Base-by-base conservation (phyloP, 148 eudicot species). In the Oxyria digyna region DNA sequence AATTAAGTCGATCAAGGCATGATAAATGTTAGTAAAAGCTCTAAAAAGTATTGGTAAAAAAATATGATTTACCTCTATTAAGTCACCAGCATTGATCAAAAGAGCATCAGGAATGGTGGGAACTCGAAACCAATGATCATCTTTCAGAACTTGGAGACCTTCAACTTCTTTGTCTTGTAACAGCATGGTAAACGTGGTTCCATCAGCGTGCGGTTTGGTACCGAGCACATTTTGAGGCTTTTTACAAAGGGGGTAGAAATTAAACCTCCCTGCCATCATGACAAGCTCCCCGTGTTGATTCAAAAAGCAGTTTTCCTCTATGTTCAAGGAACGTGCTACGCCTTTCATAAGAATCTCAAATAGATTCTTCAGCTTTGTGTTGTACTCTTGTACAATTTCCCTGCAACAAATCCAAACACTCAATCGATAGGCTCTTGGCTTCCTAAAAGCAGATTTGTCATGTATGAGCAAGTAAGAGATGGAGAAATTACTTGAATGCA, bases 91-190 rank as follows among this genome's bases (percentile, higher is more conserved):
- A 62, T 74, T 67, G 55, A 85, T 68, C 11, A 80, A 48, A 18
- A 82, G 78, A 49, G 85, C 88, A 21, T 80, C 35, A 11, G 78
- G 84, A 10, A 80, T 42, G 20, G 75, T 68, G 15, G 88, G 86
- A 72, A 85, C 86, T 67, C 73, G 69, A 37, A 72, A 78, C 88
- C 88, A 85, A 9, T 76, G 62, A 45, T 68, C 35, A 69, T 80
- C 86, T 72, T 80, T 82, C 18, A 74, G 42, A 17, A 85, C 17
- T 46, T 71, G 86, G 45, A 85, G 89, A 35, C 79, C 89, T 81
- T 78, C 84, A 4, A 82, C 80, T 54, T 82, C 68, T 33, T 73
- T 70, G 66, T 83, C 89, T 49, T 80, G 89, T 48, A 85, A 54
- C 4, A 85, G 81, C 31, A 82, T 32, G 6, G 89, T 82, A 17